A percentile compares a stretch with the other conserved stretches of the same genome.
phyloP scores from a whole-genome alignment of 2,329 filamentous ascomycete species.

The Venturia carpophila region DNA sequence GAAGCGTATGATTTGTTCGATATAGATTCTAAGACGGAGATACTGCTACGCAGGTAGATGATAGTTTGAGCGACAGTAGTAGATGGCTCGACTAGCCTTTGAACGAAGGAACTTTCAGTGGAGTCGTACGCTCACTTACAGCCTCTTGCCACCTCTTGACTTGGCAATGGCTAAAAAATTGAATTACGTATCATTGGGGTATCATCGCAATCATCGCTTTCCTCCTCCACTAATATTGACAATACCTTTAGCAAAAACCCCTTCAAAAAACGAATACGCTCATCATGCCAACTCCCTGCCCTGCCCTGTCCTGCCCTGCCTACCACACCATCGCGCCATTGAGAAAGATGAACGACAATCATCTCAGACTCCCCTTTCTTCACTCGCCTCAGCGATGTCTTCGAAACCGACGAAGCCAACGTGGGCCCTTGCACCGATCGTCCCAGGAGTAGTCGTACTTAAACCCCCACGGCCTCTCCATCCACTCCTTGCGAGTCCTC shows the following conservation, averaged over 20 bases:
- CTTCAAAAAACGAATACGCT: background rate
- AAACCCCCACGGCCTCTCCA: background rate
- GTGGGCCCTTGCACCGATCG: background rate
- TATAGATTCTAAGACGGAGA: background rate
- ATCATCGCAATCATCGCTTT: conserved; percentile 1
- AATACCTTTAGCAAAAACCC: too few relatives aligned
- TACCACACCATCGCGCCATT: too few relatives aligned
- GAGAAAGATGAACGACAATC: too few relatives aligned
- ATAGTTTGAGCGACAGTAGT: too few relatives aligned
- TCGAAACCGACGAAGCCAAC: conserved; percentile 14
- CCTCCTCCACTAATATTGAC: background rate
- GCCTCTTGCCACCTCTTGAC: too few relatives aligned
- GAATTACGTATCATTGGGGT: conserved; percentile 1
- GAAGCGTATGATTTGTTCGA: background rate
- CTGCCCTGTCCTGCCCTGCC: too few relatives aligned
- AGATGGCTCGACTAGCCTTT: too few relatives aligned
- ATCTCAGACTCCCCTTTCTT: background rate
- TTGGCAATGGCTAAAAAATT: too few relatives aligned
- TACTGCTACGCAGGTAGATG: background rate
- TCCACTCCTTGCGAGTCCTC: background rate
- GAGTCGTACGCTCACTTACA: too few relatives aligned
- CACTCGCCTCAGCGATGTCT: conserved; percentile 13
- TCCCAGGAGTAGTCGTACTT: background rate
- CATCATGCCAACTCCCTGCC: background rate
- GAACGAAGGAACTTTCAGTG: background rate